Percentiles rank a stretch among this genome's conserved stretches.
Evolutionary conservation across 345 rosid species (phyloP).

Genomic region (Kandelia obovata): DNA sequence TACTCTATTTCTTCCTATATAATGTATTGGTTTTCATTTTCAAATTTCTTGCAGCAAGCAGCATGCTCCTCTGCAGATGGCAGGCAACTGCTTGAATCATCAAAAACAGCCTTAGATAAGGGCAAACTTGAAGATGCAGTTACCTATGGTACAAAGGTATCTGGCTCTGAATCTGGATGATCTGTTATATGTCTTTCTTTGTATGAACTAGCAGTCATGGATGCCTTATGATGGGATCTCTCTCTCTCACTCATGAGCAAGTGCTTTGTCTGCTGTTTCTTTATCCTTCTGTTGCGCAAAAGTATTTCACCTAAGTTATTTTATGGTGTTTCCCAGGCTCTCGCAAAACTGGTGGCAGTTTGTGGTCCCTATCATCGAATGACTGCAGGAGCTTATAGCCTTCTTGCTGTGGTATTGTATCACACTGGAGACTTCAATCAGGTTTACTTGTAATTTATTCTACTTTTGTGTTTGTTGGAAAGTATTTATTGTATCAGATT

Average conservation of each 20-base stretch:
- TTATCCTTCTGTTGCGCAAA: neutral
- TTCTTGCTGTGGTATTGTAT: slow-evolving; percentile 95
- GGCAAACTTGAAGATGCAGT: slow-evolving; percentile 99
- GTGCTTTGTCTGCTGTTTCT: slow-evolving; percentile 7
- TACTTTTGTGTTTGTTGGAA: slow-evolving; percentile 5
- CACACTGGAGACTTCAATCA: slow-evolving; percentile 99
- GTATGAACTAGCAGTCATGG: slow-evolving; percentile 9
- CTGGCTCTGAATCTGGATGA: slow-evolving; percentile 4
- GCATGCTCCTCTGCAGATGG: slow-evolving; percentile 99
- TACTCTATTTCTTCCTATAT: slow-evolving; percentile 4
- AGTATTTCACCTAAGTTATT: slow-evolving; percentile 13
- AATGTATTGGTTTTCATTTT: slow-evolving; percentile 16
- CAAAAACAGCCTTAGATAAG: slow-evolving; percentile 97
- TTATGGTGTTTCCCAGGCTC: slow-evolving; percentile 55
- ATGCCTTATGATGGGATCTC: neutral
- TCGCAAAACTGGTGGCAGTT: slow-evolving; percentile 93
- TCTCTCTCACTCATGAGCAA: neutral
- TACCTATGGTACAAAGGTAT: slow-evolving; percentile 89
- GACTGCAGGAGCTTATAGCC: slow-evolving; percentile 99
- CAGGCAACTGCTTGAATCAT: slow-evolving; percentile 94
- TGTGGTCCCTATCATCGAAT: slow-evolving; percentile 98
- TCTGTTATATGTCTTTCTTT: slow-evolving; percentile 11
- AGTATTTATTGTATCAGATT: neutral
- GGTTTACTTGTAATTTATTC: slow-evolving; percentile 42
- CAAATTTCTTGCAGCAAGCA: slow-evolving; percentile 73